Base-by-base conservation (phyloP, 2,329 filamentous ascomycete species). In the Botrytis deweyae region DNA sequence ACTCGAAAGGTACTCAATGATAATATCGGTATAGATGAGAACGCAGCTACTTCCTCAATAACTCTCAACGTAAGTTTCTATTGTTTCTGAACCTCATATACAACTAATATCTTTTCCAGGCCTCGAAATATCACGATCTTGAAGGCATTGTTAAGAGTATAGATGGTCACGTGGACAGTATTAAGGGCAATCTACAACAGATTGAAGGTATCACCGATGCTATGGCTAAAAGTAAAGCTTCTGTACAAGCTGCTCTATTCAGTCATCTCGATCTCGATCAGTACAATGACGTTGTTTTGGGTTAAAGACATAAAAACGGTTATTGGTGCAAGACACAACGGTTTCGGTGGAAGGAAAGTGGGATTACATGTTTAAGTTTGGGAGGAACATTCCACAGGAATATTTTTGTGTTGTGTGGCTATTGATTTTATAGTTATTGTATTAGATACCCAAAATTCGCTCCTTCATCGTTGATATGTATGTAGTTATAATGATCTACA, bases 221-320 rank as follows among this genome's bases (percentile, higher is more conserved):
- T 64, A 80, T 82, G 49, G 72, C 74, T 22, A 79, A 76, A 66
- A 77, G 76, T 25, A 81, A 77, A 75, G 81, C 80, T 36, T 77
- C 76, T 69, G 77, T 82, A 38, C 79, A 80, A 72, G 76, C 77
- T 61, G 79, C 77, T 29, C 72, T 82, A 20, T 80, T 80, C 70
- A 75, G 74, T 16, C 80, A 81, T 64, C 76, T 82, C 36, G 75
- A 79, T 63, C 67, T 58, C n/a, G 52, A 73, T 33, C 74, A 77
- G 63, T 82, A 80, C 73, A 77, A 81, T n/a, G 76, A 79, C 64
- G 78, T 82, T 29, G 72, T 81, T 64, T 49, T 80, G 61, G 81
- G 81, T 44, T 74, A 63, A 33, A 59, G 58, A 40, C 66, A 49
- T 55, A 20, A 5, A 42, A 18, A 40, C 38, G 33, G n/a, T 67